Evolutionary conservation across 768 basidiomycete species (phyloP).

Genomic region (Lentinula sp.): DNA sequence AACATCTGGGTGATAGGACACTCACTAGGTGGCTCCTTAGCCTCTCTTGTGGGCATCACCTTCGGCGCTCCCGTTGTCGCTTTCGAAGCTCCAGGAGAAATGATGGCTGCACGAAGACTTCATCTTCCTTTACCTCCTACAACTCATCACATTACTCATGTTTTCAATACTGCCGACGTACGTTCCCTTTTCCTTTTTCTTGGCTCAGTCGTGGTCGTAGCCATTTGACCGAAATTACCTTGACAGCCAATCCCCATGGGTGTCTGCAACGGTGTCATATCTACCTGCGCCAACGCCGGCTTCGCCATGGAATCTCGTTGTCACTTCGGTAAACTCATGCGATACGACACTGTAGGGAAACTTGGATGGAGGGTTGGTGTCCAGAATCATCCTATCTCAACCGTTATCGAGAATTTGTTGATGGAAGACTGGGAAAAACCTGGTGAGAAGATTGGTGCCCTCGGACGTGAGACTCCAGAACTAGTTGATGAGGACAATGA

Average conservation of each 20-base stretch:
- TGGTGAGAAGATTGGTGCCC: neutral
- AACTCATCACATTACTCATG: slow-evolving; percentile 68
- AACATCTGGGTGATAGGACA: slow-evolving; percentile 89
- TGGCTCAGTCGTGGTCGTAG: neutral
- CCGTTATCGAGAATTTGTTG: slow-evolving; percentile 55
- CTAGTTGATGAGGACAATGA: slow-evolving; percentile 34
- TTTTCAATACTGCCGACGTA: slow-evolving; percentile 87
- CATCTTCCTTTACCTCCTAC: slow-evolving; percentile 72
- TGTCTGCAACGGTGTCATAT: slow-evolving; percentile 65
- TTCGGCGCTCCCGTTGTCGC: slow-evolving; percentile 92
- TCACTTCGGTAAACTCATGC: slow-evolving; percentile 76
- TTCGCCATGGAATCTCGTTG: slow-evolving; percentile 88
- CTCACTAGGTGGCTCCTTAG: slow-evolving; percentile 82
- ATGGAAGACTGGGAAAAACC: slow-evolving; percentile 27
- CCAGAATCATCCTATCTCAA: slow-evolving; percentile 64
- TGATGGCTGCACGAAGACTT: slow-evolving; percentile 62
- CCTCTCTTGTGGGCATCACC: slow-evolving; percentile 78
- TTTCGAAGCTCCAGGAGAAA: slow-evolving; percentile 82
- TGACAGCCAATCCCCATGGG: slow-evolving; percentile 83
- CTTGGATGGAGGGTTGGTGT: slow-evolving; percentile 76
- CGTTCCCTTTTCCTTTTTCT: slow-evolving; percentile 11
- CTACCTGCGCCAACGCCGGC: slow-evolving; percentile 49
- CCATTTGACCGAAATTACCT: neutral
- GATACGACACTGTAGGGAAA: slow-evolving; percentile 82
- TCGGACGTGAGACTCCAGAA: slow-evolving; percentile 23